These are phyloP conservation scores for Taphrina communis DNA, from an alignment of 1,139 yeast species.

Conservation along the genomic window DNA sequence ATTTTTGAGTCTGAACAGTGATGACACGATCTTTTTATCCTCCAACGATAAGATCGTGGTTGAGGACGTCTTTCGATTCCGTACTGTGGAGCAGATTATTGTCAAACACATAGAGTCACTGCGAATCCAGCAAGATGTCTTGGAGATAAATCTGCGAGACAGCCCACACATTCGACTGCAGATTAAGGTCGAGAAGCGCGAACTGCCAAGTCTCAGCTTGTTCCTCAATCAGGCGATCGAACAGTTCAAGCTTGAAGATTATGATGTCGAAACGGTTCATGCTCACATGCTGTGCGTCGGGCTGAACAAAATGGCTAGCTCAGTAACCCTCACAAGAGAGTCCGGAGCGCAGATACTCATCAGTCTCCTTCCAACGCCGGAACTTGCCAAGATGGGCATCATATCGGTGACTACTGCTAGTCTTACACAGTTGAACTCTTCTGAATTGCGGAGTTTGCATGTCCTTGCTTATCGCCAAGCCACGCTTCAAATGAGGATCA, in stretches of 20 bases:
- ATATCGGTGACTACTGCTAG: background rate
- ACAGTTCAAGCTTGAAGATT: background rate
- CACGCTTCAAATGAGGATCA: background rate
- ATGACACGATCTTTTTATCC: conserved; percentile 1
- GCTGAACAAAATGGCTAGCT: conserved; percentile 5
- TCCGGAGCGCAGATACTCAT: conserved; percentile 17
- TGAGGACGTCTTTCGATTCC: background rate
- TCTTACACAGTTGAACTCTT: background rate
- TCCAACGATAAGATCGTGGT: background rate
- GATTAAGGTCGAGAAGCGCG: background rate
- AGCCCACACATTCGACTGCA: background rate
- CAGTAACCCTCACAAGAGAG: background rate
- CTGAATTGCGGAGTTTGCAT: conserved; percentile 23
- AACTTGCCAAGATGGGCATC: conserved; percentile 1
- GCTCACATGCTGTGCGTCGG: conserved; percentile 17
- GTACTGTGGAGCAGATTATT: conserved; percentile 5
- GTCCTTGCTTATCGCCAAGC: background rate
- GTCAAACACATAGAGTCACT: background rate
- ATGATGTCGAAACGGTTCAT: conserved; percentile 7
- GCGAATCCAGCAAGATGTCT: background rate
- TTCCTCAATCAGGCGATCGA: conserved; percentile 2
- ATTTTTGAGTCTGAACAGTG: conserved; percentile 11
- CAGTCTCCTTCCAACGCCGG: conserved; percentile 1
- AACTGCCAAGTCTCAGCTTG: conserved; percentile 1
- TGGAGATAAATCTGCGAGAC: background rate